A percentile compares a stretch with the other conserved stretches of the same genome.
These are phyloP conservation scores for Tilletia walkeri DNA, from an alignment of 1,284 basidiomycete genomes.

Conservation along the genomic window DNA sequence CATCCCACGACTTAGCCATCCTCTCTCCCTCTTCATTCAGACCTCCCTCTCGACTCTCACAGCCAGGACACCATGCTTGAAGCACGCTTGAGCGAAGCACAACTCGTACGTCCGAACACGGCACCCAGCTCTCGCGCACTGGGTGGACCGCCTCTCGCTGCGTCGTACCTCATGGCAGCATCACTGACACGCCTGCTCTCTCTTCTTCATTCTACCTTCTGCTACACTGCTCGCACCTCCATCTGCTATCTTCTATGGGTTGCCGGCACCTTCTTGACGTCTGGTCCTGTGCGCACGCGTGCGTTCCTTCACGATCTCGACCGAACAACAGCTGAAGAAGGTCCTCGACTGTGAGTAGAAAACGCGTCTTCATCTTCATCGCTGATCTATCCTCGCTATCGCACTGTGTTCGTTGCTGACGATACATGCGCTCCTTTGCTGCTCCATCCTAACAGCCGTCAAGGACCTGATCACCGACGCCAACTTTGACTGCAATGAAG, in stretches of 20 bases:
- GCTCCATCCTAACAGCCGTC: slow-evolving; percentile 64
- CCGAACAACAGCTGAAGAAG: slow-evolving; percentile 43
- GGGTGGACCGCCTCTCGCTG: too few relatives aligned
- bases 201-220: not conserved
- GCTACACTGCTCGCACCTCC: not conserved
- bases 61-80: slow-evolving; percentile 36
- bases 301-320: not conserved
- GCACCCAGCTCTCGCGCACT: too few relatives aligned
- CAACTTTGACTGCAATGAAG: slow-evolving; percentile 96
- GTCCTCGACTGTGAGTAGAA: slow-evolving; percentile 36
- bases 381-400: not conserved
- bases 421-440: not conserved
- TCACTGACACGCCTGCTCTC: not conserved
- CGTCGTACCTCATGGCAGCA: too few relatives aligned
- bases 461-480: slow-evolving; percentile 97
- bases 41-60: too few relatives aligned
- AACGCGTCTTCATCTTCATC: not conserved
- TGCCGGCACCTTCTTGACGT: slow-evolving; percentile 8
- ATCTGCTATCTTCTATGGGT: not conserved
- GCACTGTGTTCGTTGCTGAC: not conserved
- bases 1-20: too few relatives aligned
- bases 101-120: slow-evolving; percentile 33
- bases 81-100: slow-evolving; percentile 44
- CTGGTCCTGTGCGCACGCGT: not conserved
- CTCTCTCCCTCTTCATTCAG: too few relatives aligned